A percentile compares a stretch with the other conserved stretches of the same genome.
phyloP scores from a whole-genome alignment of 2,329 filamentous ascomycete species.

The Cyclaneusma minus region DNA sequence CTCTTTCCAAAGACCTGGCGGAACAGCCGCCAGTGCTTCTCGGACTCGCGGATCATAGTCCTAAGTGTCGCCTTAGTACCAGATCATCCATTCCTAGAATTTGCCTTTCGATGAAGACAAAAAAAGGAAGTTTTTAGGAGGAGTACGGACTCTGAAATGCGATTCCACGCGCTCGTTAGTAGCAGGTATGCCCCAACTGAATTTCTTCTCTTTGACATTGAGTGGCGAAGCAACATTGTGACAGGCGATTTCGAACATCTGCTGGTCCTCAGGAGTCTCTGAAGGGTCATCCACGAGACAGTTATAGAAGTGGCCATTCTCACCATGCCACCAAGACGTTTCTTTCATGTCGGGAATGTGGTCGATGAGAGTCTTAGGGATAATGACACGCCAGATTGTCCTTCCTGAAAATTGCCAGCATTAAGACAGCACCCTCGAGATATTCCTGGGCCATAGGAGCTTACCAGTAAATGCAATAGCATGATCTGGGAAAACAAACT shows the following conservation, averaged over 20 bases:
- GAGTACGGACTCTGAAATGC: constrained; percentile 19
- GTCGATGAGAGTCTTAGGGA: constrained; percentile 21
- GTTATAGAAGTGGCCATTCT: constrained; percentile 25
- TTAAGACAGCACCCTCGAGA: constrained; percentile 12
- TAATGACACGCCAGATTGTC: constrained; percentile 29
- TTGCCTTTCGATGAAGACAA: constrained; percentile 17
- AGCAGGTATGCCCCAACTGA: constrained; percentile 23
- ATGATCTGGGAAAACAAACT: constrained; percentile 25
- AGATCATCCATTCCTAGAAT: constrained; percentile 1
- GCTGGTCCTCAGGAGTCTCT: constrained; percentile 11
- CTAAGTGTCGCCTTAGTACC: too few relatives aligned
- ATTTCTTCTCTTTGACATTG: constrained; percentile 15
- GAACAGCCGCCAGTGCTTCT: constrained; percentile 22
- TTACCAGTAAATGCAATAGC: constrained; percentile 26
- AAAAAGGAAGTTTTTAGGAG: constrained; percentile 9
- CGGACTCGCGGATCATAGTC: constrained; percentile 25
- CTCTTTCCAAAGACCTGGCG: constrained; percentile 26
- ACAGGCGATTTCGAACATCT: constrained; percentile 23
- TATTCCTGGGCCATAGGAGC: constrained; percentile 19
- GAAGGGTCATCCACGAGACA: constrained; percentile 21
- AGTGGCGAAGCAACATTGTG: constrained; percentile 19
- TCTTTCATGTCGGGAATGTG: constrained; percentile 16
- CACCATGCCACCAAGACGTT: constrained; percentile 28
- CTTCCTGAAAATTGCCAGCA: constrained; percentile 19
- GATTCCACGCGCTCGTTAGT: constrained; percentile 21